Evolutionary conservation across 768 basidiomycete species (phyloP).

Genomic region (Calvatia gigantea): DNA sequence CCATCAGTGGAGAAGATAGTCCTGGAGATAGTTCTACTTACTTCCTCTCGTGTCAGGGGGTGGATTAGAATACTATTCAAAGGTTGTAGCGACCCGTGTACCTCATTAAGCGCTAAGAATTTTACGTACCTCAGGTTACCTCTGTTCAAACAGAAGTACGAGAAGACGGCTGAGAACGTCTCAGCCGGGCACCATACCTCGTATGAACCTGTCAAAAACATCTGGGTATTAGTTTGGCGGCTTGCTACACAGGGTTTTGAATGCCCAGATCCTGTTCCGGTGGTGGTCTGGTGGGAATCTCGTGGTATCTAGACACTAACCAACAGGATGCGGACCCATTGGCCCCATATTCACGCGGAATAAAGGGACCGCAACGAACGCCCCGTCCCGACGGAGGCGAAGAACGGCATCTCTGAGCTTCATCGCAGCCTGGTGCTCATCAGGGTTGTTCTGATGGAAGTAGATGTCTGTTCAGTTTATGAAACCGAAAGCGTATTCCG

Average conservation of each 20-base stretch:
- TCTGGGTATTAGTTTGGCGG: not conserved
- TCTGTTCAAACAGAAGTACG: slow-evolving; percentile 66
- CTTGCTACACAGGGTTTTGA: not conserved
- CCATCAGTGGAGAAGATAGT: not conserved
- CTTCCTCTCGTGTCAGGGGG: slow-evolving; percentile 69
- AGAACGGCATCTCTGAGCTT: slow-evolving; percentile 70
- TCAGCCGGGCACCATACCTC: slow-evolving; percentile 79
- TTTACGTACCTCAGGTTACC: slow-evolving; percentile 58
- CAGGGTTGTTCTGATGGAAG: slow-evolving; percentile 64
- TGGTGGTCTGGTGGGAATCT: no score
- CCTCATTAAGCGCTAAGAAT: not conserved
- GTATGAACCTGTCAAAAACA: slow-evolving; percentile 55
- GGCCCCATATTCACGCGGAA: slow-evolving; percentile 68
- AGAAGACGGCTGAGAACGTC: slow-evolving; percentile 73
- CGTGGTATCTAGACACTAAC: slow-evolving; percentile 36
- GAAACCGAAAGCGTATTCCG: no score
- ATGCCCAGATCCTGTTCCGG: not conserved
- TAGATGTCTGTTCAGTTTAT: slow-evolving; percentile 61
- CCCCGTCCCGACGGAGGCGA: slow-evolving; percentile 66
- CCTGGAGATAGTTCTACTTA: slow-evolving; percentile 25
- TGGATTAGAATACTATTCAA: slow-evolving; percentile 64
- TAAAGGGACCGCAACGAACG: slow-evolving; percentile 76
- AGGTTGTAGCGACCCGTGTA: not conserved
- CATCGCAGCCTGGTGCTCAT: slow-evolving; percentile 61
- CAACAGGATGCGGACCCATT: slow-evolving; percentile 74